Base-by-base conservation (phyloP, 192 early-diverging fungal species). In the Podila clonocystis region DNA sequence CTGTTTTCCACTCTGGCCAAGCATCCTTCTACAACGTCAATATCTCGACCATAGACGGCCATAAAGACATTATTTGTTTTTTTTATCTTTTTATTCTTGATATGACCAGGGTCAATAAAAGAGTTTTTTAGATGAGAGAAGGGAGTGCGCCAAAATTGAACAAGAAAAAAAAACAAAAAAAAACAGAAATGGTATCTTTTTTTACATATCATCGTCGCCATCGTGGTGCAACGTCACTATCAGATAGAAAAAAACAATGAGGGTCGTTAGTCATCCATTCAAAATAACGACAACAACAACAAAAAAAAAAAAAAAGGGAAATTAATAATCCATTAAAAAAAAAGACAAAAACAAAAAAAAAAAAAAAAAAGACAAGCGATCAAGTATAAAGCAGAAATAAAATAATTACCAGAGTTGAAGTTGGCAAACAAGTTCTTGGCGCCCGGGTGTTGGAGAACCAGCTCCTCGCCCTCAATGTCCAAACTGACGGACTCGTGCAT, bases 401-500 rank as follows among this genome's bases (percentile, higher is more conserved):
- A 33, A 55, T 20, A 69, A 60, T 69, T 88, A 89, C 87, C 85
- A 69, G 89, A 90, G 62, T 73, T 85, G 72, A 91, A 91, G 34
- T 89, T 86, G 67, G 88, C 88, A 87, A 91, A 91, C 19, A 87
- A 86, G 71, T 91, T 89, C 41, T 86, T 83, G 31, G 80, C 72
- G 29, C 74, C 70, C 20, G 72, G 65, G 30, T 73, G 63, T 50
- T 75, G 59, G 33, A 83, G 67, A 50, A 88, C 78, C 45, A 88
- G 63, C 63, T 74, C 74, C 45, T 92, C 93, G 19, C 77, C 77
- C 61, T 94, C 91, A 34, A 94, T 84, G 70, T 94, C 93, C 62
- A 94, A 72, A 74, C 87, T 88, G 55, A 86, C 48, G 49, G 88
- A 91, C 55, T 94, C 93, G 19, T 88, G 84, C 76, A 94, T 84